A percentile compares a stretch with the other conserved stretches of the same genome.
These are phyloP conservation scores for Podospora australis DNA, from an alignment of 495 filamentous ascomycete genomes.

Conservation along the genomic window DNA sequence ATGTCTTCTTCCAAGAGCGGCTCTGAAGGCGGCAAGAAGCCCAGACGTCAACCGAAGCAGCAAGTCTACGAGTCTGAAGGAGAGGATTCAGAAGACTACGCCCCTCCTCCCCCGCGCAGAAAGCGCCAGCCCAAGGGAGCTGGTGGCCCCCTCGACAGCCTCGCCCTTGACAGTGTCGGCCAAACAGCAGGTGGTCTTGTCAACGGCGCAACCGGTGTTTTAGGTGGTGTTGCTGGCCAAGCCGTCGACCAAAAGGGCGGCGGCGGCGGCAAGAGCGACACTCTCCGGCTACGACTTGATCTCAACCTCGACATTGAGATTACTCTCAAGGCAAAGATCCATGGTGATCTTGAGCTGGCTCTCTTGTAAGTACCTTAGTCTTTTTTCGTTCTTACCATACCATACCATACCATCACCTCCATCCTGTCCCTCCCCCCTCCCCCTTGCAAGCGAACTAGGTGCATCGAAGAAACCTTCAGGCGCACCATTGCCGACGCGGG, in stretches of 20 bases:
- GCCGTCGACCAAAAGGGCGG: conserved; percentile 39
- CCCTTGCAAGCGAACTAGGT: neutral
- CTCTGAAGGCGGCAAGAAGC: conserved; percentile 26
- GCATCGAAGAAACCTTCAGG: too few relatives aligned
- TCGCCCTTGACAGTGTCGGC: conserved; percentile 54
- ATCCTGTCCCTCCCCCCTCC: neutral
- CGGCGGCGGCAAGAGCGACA: conserved; percentile 51
- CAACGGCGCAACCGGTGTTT: conserved; percentile 48
- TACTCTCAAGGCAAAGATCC: conserved; percentile 86
- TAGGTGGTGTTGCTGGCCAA: conserved; percentile 52
- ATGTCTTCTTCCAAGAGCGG: conserved; percentile 34
- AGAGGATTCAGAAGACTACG: conserved; percentile 34
- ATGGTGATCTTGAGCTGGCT: conserved; percentile 79
- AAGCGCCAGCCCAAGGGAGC: conserved; percentile 38
- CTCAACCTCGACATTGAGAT: conserved; percentile 87
- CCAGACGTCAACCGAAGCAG: conserved; percentile 21
- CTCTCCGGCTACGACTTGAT: conserved; percentile 70
- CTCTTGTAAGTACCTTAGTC: conserved; percentile 53
- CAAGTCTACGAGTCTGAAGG: conserved; percentile 37
- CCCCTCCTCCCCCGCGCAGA: conserved; percentile 28
- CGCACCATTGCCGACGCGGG: neutral
- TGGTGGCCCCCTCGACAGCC: conserved; percentile 50
- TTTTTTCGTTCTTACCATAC: conserved; percentile 7
- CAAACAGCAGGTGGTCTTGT: conserved; percentile 60
- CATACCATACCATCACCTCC: conserved; percentile 3